These are phyloP conservation scores for Cyphellophora europaea DNA, from an alignment of 2,329 filamentous ascomycete species.

Conservation along the genomic window DNA sequence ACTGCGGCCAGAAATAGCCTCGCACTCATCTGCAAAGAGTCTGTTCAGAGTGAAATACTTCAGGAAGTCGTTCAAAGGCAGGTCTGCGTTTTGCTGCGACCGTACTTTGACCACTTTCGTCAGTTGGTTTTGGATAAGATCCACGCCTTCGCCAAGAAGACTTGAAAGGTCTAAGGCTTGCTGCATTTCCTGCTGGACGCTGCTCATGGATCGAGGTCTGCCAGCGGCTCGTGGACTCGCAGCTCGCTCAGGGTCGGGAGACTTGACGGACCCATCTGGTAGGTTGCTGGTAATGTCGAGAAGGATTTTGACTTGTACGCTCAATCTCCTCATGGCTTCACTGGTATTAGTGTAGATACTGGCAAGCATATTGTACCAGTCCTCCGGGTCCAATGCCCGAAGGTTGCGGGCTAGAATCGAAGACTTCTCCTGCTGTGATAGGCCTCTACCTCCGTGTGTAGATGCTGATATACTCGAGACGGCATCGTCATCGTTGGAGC, in stretches of 20 bases:
- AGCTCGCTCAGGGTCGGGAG: slow-evolving; percentile 34
- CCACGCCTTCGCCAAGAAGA: slow-evolving; percentile 56
- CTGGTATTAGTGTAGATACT: slow-evolving; percentile 81
- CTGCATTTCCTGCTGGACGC: slow-evolving; percentile 48
- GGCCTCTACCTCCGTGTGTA: slow-evolving; percentile 55
- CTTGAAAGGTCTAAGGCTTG: slow-evolving; percentile 58
- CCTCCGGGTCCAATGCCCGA: slow-evolving; percentile 69
- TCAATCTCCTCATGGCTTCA: slow-evolving; percentile 74
- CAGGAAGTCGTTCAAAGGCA: slow-evolving; percentile 49
- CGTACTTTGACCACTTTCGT: slow-evolving; percentile 56
- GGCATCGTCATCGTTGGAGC: slow-evolving; percentile 87
- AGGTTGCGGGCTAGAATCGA: slow-evolving; percentile 80
- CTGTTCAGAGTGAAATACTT: slow-evolving; percentile 55
- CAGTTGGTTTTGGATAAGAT: slow-evolving; percentile 55
- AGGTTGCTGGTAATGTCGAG: slow-evolving; percentile 76
- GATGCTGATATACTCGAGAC: slow-evolving; percentile 82
- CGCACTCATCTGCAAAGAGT: slow-evolving; percentile 58
- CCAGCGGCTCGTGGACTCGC: slow-evolving; percentile 8
- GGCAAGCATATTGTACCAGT: slow-evolving; percentile 73
- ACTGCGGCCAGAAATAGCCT: slow-evolving; percentile 54
- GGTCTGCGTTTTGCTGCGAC: slow-evolving; percentile 47
- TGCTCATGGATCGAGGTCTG: slow-evolving; percentile 13
- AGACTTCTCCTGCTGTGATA: slow-evolving; percentile 81
- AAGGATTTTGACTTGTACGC: slow-evolving; percentile 88
- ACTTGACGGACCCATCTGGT: slow-evolving; percentile 31